Base-by-base conservation (phyloP, 1,139 yeast species). In the Lodderomyces orthopsilosis region DNA sequence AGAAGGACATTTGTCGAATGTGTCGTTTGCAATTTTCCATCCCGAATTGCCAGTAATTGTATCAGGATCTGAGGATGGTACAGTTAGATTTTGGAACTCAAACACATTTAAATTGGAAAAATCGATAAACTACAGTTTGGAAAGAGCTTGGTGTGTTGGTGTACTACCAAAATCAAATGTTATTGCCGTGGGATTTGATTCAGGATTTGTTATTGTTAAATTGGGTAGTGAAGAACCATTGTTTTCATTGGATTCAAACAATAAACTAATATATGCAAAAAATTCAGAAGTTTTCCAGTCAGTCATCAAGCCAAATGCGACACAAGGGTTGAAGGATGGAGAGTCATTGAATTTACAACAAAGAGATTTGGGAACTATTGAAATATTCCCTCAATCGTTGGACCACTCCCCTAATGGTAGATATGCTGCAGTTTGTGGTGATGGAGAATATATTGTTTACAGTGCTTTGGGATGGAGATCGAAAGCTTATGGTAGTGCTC, bases 401-500 rank as follows among this genome's bases (percentile, higher is more conserved):
- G 72, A 77, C 40, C 98, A 93, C 65, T 91, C 98, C 34, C 98
- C 98, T 49, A 93, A 94, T 61, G 99, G 99, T 48, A 83, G 97
- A 66, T 93, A 87, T 62, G 98, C 91, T 34, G 86, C 98, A 21
- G 97, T 93, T 40, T 86, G 94, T 46, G 99, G 99, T 59, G 98
- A 94, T 68, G 98, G 97, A 48, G 98, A 93, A 66, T 93, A 89
- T 63, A 89, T 93, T 56, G 85, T 94, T 45, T 94, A 93, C 69
- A 90, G 98, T 6, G 94, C 98, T 1, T 78, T 94, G 58, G 98
- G 98, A 1, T 93, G 98, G 98, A 82, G 98, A 70, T 90, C 94
- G 55, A 93, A 90, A 68, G 79, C 91, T 41, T 93, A 88, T 63
- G 98, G 98, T 51, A 77, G 81, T 46, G 97, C 96, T 13, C 70